These are phyloP conservation scores for Cladosporium halotolerans DNA, from an alignment of 2,329 filamentous ascomycete genomes.

Conservation along the genomic window DNA sequence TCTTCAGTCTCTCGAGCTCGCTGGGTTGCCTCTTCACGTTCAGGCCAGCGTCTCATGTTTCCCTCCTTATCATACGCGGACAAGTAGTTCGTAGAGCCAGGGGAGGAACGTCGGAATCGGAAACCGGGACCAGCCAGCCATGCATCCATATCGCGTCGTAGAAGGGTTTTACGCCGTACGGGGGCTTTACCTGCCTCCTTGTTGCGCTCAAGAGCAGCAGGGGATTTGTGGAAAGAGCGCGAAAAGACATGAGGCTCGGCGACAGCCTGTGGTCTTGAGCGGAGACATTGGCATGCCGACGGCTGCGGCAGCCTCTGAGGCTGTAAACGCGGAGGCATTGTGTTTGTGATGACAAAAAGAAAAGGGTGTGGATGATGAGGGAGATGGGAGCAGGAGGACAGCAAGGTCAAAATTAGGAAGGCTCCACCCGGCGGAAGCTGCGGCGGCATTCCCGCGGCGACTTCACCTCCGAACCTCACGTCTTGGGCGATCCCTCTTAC, in stretches of 20 bases:
- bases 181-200: neutral
- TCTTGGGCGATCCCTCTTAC: too few species aligned
- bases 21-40: conserved; percentile 20
- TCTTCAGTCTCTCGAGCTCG: conserved; percentile 6
- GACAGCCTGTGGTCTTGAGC: neutral
- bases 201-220: neutral
- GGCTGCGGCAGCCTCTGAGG: conserved; percentile 5
- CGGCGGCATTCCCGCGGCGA: conserved; percentile 6
- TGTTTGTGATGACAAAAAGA: conserved; percentile 8
- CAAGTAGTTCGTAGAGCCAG: conserved; percentile 50
- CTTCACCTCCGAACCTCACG: neutral
- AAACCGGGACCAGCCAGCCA: conserved; percentile 54
- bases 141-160: conserved; percentile 50
- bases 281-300: conserved; percentile 6
- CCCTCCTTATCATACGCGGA: conserved; percentile 47
- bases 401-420: conserved; percentile 3
- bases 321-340: conserved; percentile 9
- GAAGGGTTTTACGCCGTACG: conserved; percentile 13
- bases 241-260: neutral
- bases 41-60: conserved; percentile 36
- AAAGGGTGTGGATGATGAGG: conserved; percentile 4
- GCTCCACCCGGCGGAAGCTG: neutral
- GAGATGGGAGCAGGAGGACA: neutral
- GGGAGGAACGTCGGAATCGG: conserved; percentile 43
- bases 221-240: conserved; percentile 10